A percentile compares a stretch with the other conserved stretches of the same genome.
Conservation (phyloP, 805 yeast species). For the Hanseniaspora valbyensis region DNA sequence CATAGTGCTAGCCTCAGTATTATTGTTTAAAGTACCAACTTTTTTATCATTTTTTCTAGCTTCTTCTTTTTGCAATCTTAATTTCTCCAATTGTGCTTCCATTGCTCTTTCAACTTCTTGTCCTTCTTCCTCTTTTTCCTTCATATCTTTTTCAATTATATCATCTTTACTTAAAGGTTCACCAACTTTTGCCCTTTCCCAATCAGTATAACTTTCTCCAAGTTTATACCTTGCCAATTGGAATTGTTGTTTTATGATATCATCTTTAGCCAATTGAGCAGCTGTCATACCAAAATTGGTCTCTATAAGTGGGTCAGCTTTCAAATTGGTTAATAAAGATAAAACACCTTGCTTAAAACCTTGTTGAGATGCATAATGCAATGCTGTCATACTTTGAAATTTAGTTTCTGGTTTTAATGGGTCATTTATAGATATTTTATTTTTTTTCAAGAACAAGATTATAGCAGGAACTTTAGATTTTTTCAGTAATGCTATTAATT, state of each 20-base stretch:
- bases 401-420: constrained; percentile 43
- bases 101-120: constrained; percentile 34
- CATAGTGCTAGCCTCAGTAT: constrained; percentile 34
- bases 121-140: constrained; percentile 31
- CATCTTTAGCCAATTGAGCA: constrained; percentile 48
- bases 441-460: constrained; percentile 47
- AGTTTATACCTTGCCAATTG: constrained; percentile 54
- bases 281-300: constrained; percentile 54
- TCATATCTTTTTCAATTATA: constrained; percentile 35
- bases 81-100: constrained; percentile 34
- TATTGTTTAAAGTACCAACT: constrained; percentile 20
- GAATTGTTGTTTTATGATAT: constrained; percentile 42
- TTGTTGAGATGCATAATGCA: constrained; percentile 66
- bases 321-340: constrained; percentile 48
- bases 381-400: constrained; percentile 33
- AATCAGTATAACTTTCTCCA: constrained; percentile 61
- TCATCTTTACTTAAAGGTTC: constrained; percentile 46
- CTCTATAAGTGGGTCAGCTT: constrained; percentile 54
- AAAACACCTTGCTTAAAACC: constrained; percentile 57
- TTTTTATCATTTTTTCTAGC: constrained; percentile 23
- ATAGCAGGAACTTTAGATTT: constrained; percentile 71
- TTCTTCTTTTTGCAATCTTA: constrained; percentile 33
- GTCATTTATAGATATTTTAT: constrained; percentile 45
- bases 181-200: constrained; percentile 60
- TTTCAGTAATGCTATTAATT: constrained; percentile 48